Conservation (phyloP, 306 rosid genomes). For the Dryas alaskensis region DNA sequence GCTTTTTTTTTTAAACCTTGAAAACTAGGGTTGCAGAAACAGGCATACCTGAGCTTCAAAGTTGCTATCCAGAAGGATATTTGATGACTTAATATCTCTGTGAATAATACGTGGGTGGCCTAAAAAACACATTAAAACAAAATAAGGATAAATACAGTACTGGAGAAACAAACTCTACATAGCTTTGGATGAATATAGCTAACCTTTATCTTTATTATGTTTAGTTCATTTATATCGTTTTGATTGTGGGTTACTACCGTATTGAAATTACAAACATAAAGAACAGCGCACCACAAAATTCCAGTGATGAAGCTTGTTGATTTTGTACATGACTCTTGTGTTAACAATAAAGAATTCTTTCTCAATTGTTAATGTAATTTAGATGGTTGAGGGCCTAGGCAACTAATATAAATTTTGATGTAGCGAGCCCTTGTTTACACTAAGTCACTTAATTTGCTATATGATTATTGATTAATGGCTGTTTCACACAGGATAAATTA, state of each 20-base stretch:
- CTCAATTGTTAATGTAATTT: background rate
- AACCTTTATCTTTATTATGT: background rate
- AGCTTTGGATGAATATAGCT: background rate
- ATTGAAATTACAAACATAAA: background rate
- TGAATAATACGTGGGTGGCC: conserved; percentile 99
- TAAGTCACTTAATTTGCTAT: too few species aligned
- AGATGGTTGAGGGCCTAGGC: background rate
- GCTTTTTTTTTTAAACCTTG: background rate
- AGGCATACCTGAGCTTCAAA: conserved; percentile 83
- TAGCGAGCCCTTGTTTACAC: background rate
- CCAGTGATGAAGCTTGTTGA: background rate
- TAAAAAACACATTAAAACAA: conserved; percentile 41
- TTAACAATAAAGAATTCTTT: background rate
- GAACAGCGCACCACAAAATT: background rate
- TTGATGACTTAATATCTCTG: conserved; percentile 97
- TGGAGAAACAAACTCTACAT: background rate
- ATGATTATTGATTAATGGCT: conserved; percentile 3
- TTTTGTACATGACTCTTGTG: background rate
- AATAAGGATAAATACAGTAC: background rate
- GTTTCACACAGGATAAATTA: background rate
- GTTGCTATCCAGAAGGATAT: conserved; percentile 81
- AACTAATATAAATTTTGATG: background rate
- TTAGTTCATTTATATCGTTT: background rate
- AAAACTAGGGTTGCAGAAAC: conserved; percentile 18
- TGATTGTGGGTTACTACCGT: background rate